A percentile compares a stretch with the other conserved stretches of the same genome.
phyloP scores from a whole-genome alignment of 208 protist genomes.

The Sergeia podlipaevii region DNA sequence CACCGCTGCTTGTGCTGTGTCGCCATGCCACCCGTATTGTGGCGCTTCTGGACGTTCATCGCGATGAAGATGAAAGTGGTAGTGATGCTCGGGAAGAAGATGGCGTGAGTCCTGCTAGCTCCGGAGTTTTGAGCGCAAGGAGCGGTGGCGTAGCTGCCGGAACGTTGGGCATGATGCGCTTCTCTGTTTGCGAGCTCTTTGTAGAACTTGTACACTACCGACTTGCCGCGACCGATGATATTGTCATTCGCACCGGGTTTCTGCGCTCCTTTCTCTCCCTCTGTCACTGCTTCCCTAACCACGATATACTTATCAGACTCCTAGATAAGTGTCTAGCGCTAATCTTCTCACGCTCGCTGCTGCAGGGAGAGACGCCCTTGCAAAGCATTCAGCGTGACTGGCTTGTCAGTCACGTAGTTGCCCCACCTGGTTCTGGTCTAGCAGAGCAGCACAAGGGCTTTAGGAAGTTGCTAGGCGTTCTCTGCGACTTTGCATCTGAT shows the following conservation, averaged over 20 bases:
- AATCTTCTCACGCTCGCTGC: conserved; percentile 36
- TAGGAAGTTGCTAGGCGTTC: conserved; percentile 5
- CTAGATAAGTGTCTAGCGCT: conserved; percentile 33
- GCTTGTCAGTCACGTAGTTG: conserved; percentile 27
- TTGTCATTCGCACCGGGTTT: conserved; percentile 33
- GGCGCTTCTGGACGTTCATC: conserved; percentile 14
- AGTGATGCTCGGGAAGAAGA: not conserved
- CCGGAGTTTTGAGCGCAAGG: no score
- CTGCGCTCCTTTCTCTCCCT: conserved; percentile 34
- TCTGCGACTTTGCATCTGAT: conserved; percentile 17
- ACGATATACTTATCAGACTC: conserved; percentile 29
- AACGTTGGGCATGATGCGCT: conserved; percentile 18
- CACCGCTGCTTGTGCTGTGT: conserved; percentile 28
- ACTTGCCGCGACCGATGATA: conserved; percentile 33
- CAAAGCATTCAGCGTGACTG: conserved; percentile 33
- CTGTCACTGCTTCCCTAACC: conserved; percentile 37
- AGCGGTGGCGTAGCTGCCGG: not conserved
- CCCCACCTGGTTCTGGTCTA: no score
- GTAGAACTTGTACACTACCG: conserved; percentile 45
- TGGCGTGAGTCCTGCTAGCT: not conserved
- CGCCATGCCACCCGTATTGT: conserved; percentile 23
- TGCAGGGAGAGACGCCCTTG: conserved; percentile 20
- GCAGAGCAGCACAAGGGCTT: no score
- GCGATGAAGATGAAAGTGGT: not conserved
- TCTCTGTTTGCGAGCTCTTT: conserved; percentile 54